Evolutionary conservation across 140 eudicot genomes (phyloP), one percentile per base, ranked within the genome.

Genomic region (Artemisia princeps): DNA sequence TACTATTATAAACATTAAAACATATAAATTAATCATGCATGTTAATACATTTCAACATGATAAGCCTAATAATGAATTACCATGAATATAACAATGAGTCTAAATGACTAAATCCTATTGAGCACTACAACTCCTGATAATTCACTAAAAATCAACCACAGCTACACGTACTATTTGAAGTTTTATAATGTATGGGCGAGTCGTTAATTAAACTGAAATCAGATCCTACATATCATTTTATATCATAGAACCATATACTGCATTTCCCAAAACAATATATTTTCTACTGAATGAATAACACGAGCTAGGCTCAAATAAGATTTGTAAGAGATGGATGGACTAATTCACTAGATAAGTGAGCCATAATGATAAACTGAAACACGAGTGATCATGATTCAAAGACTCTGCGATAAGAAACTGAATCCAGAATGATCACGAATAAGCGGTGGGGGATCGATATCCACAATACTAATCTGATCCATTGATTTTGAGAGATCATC

Each of bases 381-480:
- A 60, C 16, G 20, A 65, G 22, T 44, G 7, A 64, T 59, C 63
- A 71, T 37, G 64, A 66, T 0, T 76, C 82, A 10, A 77, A 33
- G 84, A 19, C 80, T 83, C 1, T 89, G 85, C 63, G 83, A 72
- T 66, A 90, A 76, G 79, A 90, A 90, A 75, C 94, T 87, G 86
- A 90, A 90, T 62, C 97, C 97, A n/a, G 94, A 75, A 65, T 90
- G 84, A 55, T 90, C 97, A 10, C 97, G 95, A 70, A 90, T 79
- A 69, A 87, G 94, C 62, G 95, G 94, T 3, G 97, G 97, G 20
- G 97, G 97, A 68, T 87, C 95, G 33, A 90, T 72, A 71, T 90
- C 90, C 13, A 83, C 73, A 60, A 87, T 79, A 59, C 66, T 74
- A 37, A 90, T 79, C 66, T 74, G 83, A 55, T 87, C 95, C 89